Evolutionary conservation across 1,284 basidiomycete genomes (phyloP).

Genomic region (Hymenochaete sp.): DNA sequence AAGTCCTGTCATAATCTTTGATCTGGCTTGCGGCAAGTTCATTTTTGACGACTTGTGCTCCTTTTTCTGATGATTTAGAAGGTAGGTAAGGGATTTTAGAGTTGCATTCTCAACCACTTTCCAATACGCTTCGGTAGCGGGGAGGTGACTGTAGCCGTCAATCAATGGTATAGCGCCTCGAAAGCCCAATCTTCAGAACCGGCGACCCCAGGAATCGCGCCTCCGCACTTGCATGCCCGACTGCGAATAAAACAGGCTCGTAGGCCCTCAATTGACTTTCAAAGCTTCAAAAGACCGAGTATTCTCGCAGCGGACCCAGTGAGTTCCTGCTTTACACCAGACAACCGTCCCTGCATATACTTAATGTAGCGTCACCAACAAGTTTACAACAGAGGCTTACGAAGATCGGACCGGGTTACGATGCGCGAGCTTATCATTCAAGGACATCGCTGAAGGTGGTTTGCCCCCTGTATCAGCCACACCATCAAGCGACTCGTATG

Average conservation of each 20-base stretch:
- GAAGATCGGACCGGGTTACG: conserved; percentile 36
- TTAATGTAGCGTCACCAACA: not conserved
- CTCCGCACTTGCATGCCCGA: not conserved
- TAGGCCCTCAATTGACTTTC: no score
- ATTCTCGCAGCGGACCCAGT: conserved; percentile 8
- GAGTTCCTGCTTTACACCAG: not conserved
- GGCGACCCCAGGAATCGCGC: no score
- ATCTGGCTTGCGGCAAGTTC: conserved; percentile 44
- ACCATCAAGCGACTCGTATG: not conserved
- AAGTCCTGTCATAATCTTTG: conserved; percentile 31
- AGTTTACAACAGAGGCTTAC: conserved; percentile 48
- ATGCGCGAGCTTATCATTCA: conserved; percentile 44
- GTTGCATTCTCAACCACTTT: no score
- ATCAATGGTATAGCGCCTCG: conserved; percentile 16
- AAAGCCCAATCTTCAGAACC: not conserved
- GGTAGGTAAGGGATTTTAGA: no score
- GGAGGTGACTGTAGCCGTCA: conserved; percentile 2
- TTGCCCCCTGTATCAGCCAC: conserved; percentile 28
- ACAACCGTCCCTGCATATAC: not conserved
- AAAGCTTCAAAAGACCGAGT: not conserved
- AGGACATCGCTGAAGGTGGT: conserved; percentile 41
- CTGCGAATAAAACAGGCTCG: not conserved
- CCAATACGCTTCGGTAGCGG: no score
- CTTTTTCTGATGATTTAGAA: no score
- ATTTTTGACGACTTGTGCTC: no score